Base-by-base conservation (phyloP, 495 filamentous ascomycete species). In the Letharia lupina region DNA sequence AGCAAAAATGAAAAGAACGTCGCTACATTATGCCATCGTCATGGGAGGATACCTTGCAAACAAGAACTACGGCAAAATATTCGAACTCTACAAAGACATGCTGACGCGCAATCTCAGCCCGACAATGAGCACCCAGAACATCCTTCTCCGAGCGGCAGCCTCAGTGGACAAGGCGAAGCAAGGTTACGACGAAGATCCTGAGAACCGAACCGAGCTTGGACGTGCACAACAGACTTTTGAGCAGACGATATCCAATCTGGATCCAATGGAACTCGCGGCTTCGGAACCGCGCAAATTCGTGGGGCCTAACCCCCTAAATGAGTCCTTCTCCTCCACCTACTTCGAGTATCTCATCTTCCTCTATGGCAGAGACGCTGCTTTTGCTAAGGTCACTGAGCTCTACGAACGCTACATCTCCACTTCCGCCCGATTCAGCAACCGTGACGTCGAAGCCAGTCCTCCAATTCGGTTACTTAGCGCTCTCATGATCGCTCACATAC, bases 21-120 rank as follows among this genome's bases (percentile, higher is more conserved):
- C 83, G 16, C 80, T 88, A 15, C 91, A 96, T 73, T 95, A 91
- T 72, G 81, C 86, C n/a, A 83, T 91, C 8, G 75, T 93, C 37
- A 85, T 94, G 78, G 79, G 82, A 37, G 89, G 86, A 5, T 90
- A 83, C 68, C 71, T 88, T 56, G 76, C 70, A 42, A 74, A 73
- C 47, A 74, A 79, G 47, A 77, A 86, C 45, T 76, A 77, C 48
- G 73, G 75, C 16, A 83, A 80, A 73, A 83, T 84, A 11, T 79
- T 84, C 62, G 68, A 76, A 50, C 74, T 86, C 31, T 81, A 84
- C 52, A 71, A 76, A 16, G 76, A 80, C 54, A 87, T 90, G 79
- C 41, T 76, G 57, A 63, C 75, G 20, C 75, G 77, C 33, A 69
- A 75, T 33, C 79, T 89, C 52, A 71, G 69, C 35, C 72, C 71